phyloP scores from a whole-genome alignment of 2,329 filamentous ascomycete species.

The Phyllosticta citriasiana region DNA sequence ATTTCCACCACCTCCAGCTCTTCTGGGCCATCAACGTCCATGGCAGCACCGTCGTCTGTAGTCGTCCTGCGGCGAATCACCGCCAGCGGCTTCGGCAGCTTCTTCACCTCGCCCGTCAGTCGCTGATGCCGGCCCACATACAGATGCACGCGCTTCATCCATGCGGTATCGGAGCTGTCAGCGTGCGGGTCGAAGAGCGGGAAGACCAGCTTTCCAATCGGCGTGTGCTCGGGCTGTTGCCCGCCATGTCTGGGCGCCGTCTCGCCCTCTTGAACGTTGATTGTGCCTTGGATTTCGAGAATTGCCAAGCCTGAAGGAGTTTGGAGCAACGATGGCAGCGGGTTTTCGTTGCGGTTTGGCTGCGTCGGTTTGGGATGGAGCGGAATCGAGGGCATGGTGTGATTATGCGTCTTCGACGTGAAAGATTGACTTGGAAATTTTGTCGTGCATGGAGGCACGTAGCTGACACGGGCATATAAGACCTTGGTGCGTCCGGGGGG shows the following conservation, averaged over 20 bases:
- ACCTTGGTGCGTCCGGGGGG: too few species aligned
- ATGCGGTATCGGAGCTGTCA: constrained; percentile 48
- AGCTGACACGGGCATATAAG: too few species aligned
- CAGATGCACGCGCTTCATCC: constrained; percentile 85
- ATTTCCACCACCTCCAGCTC: constrained; percentile 80
- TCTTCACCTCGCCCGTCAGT: constrained; percentile 83
- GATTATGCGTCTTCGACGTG: background rate
- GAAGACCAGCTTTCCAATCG: constrained; percentile 67
- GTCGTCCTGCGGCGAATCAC: constrained; percentile 51
- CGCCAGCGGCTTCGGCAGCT: constrained; percentile 66
- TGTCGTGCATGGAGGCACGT: too few species aligned
- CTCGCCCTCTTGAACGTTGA: constrained; percentile 57
- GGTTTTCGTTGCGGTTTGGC: constrained; percentile 30
- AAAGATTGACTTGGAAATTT: too few species aligned
- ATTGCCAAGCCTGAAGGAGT: constrained; percentile 84
- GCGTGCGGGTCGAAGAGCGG: constrained; percentile 55
- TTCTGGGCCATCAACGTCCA: constrained; percentile 20
- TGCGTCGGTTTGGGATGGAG: constrained; percentile 12
- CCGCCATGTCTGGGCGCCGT: constrained; percentile 1
- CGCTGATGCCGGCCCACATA: constrained; percentile 85
- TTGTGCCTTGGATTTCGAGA: constrained; percentile 82
- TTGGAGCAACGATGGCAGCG: constrained; percentile 72
- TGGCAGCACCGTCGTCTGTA: constrained; percentile 15
- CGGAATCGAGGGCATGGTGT: constrained; percentile 11
- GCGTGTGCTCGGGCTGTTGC: constrained; percentile 26